These are phyloP conservation scores for Arabidopsis suecica DNA, from an alignment of 345 rosid genomes.

Conservation along the genomic window DNA sequence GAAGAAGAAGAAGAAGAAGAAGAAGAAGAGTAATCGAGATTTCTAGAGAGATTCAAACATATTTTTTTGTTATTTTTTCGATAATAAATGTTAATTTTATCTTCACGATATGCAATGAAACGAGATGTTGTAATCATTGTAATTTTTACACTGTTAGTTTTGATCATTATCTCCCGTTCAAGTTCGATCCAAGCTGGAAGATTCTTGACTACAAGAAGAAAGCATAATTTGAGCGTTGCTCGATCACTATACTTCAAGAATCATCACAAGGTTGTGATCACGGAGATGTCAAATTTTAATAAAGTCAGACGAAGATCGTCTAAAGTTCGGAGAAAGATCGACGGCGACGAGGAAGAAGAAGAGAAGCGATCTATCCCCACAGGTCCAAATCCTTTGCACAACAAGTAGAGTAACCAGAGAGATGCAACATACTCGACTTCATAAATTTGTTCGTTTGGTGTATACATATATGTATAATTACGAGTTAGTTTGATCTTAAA, in stretches of 20 bases:
- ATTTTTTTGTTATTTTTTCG: background rate
- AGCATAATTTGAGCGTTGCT: constrained; percentile 1
- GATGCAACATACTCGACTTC: constrained; percentile 4
- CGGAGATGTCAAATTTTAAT: constrained; percentile 33
- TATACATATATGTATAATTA: background rate
- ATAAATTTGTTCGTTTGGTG: background rate
- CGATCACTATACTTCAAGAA: constrained; percentile 24
- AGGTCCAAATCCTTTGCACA: constrained; percentile 47
- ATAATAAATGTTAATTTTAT: background rate
- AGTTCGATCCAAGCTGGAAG: constrained; percentile 30
- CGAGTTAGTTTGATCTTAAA: background rate
- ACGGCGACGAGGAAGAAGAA: constrained; percentile 15
- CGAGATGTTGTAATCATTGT: constrained; percentile 31
- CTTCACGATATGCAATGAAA: constrained; percentile 38
- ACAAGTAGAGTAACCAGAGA: constrained; percentile 28
- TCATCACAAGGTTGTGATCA: constrained; percentile 21
- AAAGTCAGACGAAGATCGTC: constrained; percentile 21
- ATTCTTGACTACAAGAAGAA: constrained; percentile 19
- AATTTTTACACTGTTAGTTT: constrained; percentile 27
- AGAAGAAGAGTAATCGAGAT: constrained; percentile 3
- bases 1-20: background rate
- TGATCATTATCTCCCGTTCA: constrained; percentile 31
- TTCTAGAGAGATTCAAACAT: background rate
- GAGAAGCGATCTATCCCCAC: constrained; percentile 43
- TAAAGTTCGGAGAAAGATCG: constrained; percentile 15